Percentiles rank a stretch among this genome's conserved stretches.
These are phyloP conservation scores for peach (Prunus persica) DNA, from an alignment of 306 rosid genomes.

Conservation along the genomic window DNA sequence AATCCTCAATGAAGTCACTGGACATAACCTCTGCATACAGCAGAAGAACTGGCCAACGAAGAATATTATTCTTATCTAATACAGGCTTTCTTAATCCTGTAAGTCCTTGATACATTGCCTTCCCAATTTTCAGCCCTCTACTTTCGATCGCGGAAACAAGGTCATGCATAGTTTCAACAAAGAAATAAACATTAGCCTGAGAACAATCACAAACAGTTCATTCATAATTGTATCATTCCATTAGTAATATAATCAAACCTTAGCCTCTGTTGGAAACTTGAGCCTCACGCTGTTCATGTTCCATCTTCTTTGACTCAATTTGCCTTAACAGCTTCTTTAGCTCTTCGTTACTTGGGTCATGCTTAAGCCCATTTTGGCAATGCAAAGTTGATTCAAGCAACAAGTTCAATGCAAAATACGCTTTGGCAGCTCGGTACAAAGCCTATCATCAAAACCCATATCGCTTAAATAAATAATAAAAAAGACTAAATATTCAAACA, in stretches of 20 bases:
- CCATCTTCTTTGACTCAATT: conserved; percentile 55
- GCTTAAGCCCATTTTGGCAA: conserved; percentile 59
- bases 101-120: conserved; percentile 67
- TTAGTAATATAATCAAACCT: conserved; percentile 40
- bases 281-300: conserved; percentile 67
- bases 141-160: conserved; percentile 58
- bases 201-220: conserved; percentile 18
- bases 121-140: conserved; percentile 79
- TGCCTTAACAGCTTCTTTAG: conserved; percentile 61
- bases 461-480: background rate
- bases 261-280: conserved; percentile 61
- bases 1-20: conserved; percentile 92
- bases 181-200: conserved; percentile 19
- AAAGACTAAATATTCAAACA: background rate
- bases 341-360: conserved; percentile 67
- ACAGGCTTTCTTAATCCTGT: conserved; percentile 67
- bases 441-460: conserved; percentile 48
- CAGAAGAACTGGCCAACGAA: conserved; percentile 95
- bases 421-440: conserved; percentile 78
- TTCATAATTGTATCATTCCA: background rate
- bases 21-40: conserved; percentile 96
- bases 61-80: conserved; percentile 64
- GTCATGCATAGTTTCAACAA: conserved; percentile 42
- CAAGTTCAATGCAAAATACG: conserved; percentile 63
- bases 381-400: conserved; percentile 61